phyloP scores from a whole-genome alignment of 352 stramenopile genomes.

The Phytophthora fragariae region DNA sequence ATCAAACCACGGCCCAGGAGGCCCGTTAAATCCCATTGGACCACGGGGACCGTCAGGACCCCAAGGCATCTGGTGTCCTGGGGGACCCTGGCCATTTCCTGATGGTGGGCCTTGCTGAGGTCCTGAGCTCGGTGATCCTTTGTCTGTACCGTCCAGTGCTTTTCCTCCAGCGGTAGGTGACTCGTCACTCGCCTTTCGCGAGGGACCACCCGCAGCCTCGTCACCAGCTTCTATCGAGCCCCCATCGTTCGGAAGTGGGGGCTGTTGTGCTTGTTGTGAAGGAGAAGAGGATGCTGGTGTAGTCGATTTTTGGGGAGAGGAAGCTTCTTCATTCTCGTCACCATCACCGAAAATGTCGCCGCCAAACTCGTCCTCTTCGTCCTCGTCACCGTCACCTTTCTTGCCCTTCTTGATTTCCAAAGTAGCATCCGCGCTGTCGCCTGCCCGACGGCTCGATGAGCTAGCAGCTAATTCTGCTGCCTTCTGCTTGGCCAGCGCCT shows the following conservation, averaged over 20 bases:
- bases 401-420: constrained; percentile 90
- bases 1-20: constrained; percentile 76
- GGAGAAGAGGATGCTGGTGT: constrained; percentile 26
- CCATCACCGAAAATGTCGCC: constrained; percentile 84
- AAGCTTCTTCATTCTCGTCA: constrained; percentile 54
- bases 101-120: constrained; percentile 47
- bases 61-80: constrained; percentile 38
- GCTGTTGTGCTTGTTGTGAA: constrained; percentile 38
- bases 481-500: constrained; percentile 83
- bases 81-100: constrained; percentile 38
- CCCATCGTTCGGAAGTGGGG: constrained; percentile 51
- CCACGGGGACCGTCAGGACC: constrained; percentile 49
- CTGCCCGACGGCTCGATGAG: constrained; percentile 54
- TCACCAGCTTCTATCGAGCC: constrained; percentile 3
- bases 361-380: constrained; percentile 88
- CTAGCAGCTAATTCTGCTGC: constrained; percentile 63
- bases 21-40: constrained; percentile 62
- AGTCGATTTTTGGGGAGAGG: constrained; percentile 29
- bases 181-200: constrained; percentile 34
- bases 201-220: constrained; percentile 15
- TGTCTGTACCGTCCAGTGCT: constrained; percentile 31
- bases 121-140: constrained; percentile 26
- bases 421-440: constrained; percentile 82
- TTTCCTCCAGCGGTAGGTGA: constrained; percentile 26
- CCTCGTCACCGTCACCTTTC: constrained; percentile 70